Conservation (phyloP, 169 alveolate species). For the Plasmodium vivax region DNA sequence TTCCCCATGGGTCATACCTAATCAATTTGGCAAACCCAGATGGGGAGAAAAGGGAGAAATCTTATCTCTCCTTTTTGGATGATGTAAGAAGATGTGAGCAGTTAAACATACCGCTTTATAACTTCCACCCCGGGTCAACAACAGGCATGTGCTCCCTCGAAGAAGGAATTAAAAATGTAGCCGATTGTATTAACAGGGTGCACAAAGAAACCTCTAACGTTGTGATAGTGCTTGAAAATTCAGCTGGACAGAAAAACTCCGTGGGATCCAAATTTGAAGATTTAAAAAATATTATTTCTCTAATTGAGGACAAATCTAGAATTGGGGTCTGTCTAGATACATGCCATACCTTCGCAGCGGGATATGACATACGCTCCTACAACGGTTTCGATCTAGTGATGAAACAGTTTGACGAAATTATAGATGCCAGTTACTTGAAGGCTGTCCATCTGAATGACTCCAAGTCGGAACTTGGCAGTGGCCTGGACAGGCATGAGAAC, state of each 20-base stretch:
- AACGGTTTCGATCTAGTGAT: conserved; percentile 86
- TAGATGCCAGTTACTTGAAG: conserved; percentile 86
- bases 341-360: conserved; percentile 94
- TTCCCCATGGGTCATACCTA: conserved; percentile 92
- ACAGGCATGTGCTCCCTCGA: conserved; percentile 84
- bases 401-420: conserved; percentile 84
- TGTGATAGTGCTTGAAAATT: conserved; percentile 89
- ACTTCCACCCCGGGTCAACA: conserved; percentile 93
- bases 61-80: conserved; percentile 87
- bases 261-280: conserved; percentile 91
- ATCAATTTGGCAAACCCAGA: conserved; percentile 92
- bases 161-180: conserved; percentile 85
- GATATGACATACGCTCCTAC: conserved; percentile 88
- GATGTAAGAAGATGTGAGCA: conserved; percentile 90
- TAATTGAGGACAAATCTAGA: conserved; percentile 86
- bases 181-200: conserved; percentile 88
- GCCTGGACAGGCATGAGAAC: conserved; percentile 92
- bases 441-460: conserved; percentile 93
- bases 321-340: conserved; percentile 93
- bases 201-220: conserved; percentile 84
- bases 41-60: conserved; percentile 87
- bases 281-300: conserved; percentile 85
- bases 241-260: conserved; percentile 92
- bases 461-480: conserved; percentile 89
- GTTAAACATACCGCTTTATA: conserved; percentile 88